Percentiles rank a stretch among this genome's conserved stretches.
These are phyloP conservation scores for Globomyces sp. DNA, from an alignment of 371 early-diverging fungal genomes.

Conservation along the genomic window DNA sequence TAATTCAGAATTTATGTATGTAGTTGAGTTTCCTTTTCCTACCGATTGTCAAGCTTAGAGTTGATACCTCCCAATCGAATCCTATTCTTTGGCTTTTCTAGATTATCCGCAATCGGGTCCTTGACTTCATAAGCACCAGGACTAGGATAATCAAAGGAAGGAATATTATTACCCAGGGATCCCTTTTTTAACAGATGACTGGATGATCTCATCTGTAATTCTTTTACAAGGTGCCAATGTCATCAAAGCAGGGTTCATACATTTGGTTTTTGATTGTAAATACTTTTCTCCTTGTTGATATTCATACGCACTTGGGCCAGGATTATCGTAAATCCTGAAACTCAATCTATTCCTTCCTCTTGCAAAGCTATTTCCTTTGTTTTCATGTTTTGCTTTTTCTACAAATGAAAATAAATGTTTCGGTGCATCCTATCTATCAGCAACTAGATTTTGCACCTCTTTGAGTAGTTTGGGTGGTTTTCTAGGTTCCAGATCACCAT, in stretches of 20 bases:
- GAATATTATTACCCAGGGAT: neutral
- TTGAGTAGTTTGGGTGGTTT: conserved; percentile 36
- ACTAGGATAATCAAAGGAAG: conserved; percentile 29
- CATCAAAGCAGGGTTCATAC: conserved; percentile 39
- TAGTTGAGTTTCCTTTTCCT: conserved; percentile 19
- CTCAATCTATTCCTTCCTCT: conserved; percentile 26
- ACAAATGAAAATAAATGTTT: conserved; percentile 36
- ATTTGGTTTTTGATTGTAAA: neutral
- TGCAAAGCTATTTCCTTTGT: conserved; percentile 33
- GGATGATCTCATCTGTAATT: conserved; percentile 43
- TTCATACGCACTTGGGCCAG: conserved; percentile 40
- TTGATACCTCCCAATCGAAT: conserved; percentile 26
- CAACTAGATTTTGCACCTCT: conserved; percentile 20
- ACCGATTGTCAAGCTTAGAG: conserved; percentile 17
- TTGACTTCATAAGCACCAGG: conserved; percentile 44
- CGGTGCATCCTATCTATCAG: neutral
- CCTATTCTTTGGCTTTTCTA: conserved; percentile 20
- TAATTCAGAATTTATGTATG: conserved; percentile 31
- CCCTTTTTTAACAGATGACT: conserved; percentile 19
- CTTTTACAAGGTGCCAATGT: conserved; percentile 43
- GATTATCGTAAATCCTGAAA: conserved; percentile 32
- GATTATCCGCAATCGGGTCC: conserved; percentile 19
- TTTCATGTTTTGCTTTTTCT: conserved; percentile 33
- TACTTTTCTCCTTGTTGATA: conserved; percentile 25
- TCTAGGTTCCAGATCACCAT: conserved; percentile 42